Evolutionary conservation across 805 yeast species (phyloP), one percentile per base, ranked within the genome.

Genomic region (Millerozyma acaciae): DNA sequence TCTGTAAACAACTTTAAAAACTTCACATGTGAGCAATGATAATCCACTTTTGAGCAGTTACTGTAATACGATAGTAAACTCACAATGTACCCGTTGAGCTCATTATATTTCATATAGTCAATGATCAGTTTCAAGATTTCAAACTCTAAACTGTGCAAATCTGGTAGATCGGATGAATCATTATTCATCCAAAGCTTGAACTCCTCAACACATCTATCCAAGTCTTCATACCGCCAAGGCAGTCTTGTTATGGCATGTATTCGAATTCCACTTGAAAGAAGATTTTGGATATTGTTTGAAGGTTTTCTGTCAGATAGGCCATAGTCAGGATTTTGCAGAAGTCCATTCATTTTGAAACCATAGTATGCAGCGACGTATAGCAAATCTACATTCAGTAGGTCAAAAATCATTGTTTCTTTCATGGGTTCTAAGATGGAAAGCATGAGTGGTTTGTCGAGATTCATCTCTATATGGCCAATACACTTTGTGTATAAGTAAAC

Each of bases 51-150:
- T 40, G 20, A 43, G 28, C 10, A 44, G 28, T 16, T 41, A 46
- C 30, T 55, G 41, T 25, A 60, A 35, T 9, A 43, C 34, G 26
- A 47, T 38, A 42, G 57, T 42, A 42, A 47, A 46, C 20, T 44
- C 29, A 30, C 42, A 21, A 33, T 46, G 39, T 18, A 56, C 32
- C 31, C 61, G 29, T 28, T 51, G 35, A 28, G 56, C 40, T 34
- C 60, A 46, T 43, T 60, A 43, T 36, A 55, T 47, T 30, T 45
- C 24, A 69, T 45, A 25, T 46, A 53, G 5, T 38, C 35, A 3
- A 54, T 20, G 0, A 57, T 29, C 14, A 41, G 38, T 10, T 33
- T 28, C 14, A 65, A 28, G 10, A 70, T 52, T 4, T 52, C 52
- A 16, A 42, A 30, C 34, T 69, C 74, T 38, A 51, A 52, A 0